These are phyloP conservation scores for Nematodospora anomalae DNA, from an alignment of 1,139 yeast genomes.

Conservation along the genomic window DNA sequence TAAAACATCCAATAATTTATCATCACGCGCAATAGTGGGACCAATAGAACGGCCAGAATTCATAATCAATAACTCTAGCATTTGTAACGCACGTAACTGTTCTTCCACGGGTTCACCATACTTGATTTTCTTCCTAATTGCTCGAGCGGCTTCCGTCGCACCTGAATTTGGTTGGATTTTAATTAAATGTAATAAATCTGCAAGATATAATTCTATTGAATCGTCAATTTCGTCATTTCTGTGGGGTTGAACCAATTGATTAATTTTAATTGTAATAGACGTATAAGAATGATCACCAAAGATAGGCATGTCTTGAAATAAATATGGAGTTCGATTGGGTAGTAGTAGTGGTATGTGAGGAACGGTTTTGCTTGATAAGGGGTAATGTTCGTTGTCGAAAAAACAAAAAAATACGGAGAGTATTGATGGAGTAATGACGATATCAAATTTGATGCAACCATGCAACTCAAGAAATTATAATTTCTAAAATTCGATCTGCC, in stretches of 20 bases:
- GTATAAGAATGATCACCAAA: conserved; percentile 43
- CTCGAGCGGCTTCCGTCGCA: conserved; percentile 84
- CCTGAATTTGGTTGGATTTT: conserved; percentile 43
- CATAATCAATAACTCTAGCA: conserved; percentile 73
- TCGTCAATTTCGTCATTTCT: conserved; percentile 38
- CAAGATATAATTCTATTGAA: conserved; percentile 34
- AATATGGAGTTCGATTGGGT: no score
- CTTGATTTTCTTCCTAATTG: conserved; percentile 82
- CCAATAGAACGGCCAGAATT: conserved; percentile 63
- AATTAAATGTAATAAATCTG: conserved; percentile 41
- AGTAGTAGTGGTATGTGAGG: no score
- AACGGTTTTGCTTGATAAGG: no score
- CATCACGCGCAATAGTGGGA: conserved; percentile 63
- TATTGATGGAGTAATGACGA: no score
- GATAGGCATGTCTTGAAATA: conserved; percentile 43
- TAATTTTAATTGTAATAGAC: conserved; percentile 45
- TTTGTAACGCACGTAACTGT: conserved; percentile 64
- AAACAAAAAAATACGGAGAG: no score
- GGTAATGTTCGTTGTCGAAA: no score
- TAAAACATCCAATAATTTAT: conserved; percentile 66
- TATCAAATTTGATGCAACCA: no score
- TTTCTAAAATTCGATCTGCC: no score
- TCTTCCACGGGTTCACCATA: conserved; percentile 64
- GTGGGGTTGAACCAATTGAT: conserved; percentile 39
- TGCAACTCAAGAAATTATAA: no score